phyloP scores from a whole-genome alignment of 495 filamentous ascomycete genomes.

The Trichocladium uniseriatum region DNA sequence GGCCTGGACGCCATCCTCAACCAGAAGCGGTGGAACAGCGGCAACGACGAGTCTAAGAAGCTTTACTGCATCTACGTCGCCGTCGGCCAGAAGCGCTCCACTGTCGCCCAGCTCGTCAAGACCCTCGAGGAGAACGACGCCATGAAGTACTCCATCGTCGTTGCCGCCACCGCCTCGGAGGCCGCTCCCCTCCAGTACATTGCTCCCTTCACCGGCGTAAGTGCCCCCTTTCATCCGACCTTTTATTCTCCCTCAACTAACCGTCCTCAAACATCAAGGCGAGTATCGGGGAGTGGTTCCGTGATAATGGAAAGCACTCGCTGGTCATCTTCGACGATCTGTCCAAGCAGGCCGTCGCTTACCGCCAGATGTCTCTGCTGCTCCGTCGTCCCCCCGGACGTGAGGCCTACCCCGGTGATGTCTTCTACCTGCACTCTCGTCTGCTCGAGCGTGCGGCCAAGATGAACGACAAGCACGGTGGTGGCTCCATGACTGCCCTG shows the following conservation, averaged over 20 bases:
- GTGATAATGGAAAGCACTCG: constrained; percentile 87
- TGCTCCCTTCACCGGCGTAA: constrained; percentile 71
- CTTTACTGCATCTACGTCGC: constrained; percentile 99
- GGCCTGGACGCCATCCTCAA: constrained; percentile 97
- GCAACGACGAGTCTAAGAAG: constrained; percentile 87
- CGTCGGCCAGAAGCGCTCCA: constrained; percentile 98
- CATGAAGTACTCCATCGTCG: constrained; percentile 96
- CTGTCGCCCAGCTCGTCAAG: constrained; percentile 97
- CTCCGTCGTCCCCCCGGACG: constrained; percentile 98
- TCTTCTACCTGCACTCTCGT: constrained; percentile 99
- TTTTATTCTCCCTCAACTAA: too few species aligned
- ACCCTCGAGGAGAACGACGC: constrained; percentile 99
- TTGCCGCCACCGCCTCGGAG: constrained; percentile 96
- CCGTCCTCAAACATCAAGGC: too few species aligned
- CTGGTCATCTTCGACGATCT: constrained; percentile 94
- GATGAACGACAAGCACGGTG: constrained; percentile 94
- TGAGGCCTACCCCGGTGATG: constrained; percentile 99
- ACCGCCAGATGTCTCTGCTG: constrained; percentile 99
- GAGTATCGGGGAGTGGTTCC: constrained; percentile 90
- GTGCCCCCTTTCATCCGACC: not conserved
- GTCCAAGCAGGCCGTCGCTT: constrained; percentile 98
- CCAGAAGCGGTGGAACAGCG: constrained; percentile 95
- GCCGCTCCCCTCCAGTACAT: constrained; percentile 88
- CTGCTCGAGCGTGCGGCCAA: constrained; percentile 98
- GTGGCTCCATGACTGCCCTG: constrained; percentile 93